Conservation (phyloP, 805 yeast species). For the Saturnispora diversa region DNA sequence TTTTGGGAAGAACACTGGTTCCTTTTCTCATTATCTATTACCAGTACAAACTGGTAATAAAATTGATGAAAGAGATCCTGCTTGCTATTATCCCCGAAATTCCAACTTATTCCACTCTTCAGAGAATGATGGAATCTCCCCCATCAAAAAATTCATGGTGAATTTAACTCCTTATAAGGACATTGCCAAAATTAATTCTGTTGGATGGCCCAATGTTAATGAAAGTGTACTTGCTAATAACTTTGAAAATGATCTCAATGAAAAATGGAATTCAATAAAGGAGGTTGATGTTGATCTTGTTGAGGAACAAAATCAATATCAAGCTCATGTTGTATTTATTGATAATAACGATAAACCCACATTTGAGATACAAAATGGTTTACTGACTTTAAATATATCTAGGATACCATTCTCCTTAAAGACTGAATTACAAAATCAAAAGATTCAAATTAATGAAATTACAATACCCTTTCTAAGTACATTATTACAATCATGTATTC, state of each 20-base stretch:
- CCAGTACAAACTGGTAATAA: conserved; percentile 1
- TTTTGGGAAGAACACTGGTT: neutral
- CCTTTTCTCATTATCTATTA: neutral
- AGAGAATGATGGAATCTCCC: neutral
- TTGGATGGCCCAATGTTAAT: conserved; percentile 7
- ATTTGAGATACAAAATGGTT: neutral
- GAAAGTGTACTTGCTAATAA: neutral
- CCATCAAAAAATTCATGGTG: neutral
- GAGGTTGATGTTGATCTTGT: no score
- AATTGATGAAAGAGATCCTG: neutral
- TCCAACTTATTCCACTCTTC: neutral
- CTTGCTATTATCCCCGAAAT: conserved; percentile 3
- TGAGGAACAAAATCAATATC: neutral
- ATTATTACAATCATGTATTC: conserved; percentile 4
- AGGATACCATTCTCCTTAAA: no score
- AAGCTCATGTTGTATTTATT: neutral
- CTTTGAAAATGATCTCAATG: neutral
- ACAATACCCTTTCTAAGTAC: neutral
- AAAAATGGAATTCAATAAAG: no score
- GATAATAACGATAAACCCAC: neutral
- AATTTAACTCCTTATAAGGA: conserved; percentile 1
- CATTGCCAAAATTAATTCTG: neutral
- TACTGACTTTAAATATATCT: no score
- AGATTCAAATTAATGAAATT: neutral
- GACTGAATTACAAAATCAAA: no score